phyloP scores from a whole-genome alignment of 2,329 filamentous ascomycete genomes.

The Dryadomyces quercus-mongolicae region DNA sequence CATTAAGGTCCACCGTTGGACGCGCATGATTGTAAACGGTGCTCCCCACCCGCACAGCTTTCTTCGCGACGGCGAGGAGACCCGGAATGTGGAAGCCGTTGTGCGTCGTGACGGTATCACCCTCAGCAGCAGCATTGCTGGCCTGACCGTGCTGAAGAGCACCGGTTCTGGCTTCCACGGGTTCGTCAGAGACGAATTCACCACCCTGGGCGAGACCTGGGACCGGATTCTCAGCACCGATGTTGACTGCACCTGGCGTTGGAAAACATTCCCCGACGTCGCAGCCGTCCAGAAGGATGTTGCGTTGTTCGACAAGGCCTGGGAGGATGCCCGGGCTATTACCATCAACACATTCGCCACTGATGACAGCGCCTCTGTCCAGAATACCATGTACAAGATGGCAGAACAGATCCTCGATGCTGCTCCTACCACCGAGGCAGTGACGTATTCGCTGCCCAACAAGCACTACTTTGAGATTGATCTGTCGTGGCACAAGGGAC shows the following conservation, averaged over 20 bases:
- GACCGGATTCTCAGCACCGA: conserved; percentile 93
- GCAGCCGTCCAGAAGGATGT: conserved; percentile 53
- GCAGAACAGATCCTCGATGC: conserved; percentile 69
- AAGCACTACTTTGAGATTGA: conserved; percentile 99
- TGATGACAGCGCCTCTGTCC: conserved; percentile 85
- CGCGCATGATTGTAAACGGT: conserved; percentile 75
- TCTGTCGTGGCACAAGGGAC: conserved; percentile 88
- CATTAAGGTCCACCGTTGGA: conserved; percentile 81
- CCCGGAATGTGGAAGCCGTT: conserved; percentile 65
- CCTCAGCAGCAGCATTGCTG: conserved; percentile 66
- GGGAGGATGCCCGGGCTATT: conserved; percentile 63
- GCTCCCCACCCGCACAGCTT: conserved; percentile 93
- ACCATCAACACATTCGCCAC: conserved; percentile 87
- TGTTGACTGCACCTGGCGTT: conserved; percentile 77
- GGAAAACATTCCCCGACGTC: conserved; percentile 58
- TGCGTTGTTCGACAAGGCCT: conserved; percentile 66
- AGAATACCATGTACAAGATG: conserved; percentile 99
- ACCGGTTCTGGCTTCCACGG: conserved; percentile 94
- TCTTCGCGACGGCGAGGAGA: conserved; percentile 79
- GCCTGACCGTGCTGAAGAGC: conserved; percentile 85
- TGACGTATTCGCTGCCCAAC: conserved; percentile 82
- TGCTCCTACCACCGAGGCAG: conserved; percentile 57
- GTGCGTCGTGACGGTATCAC: conserved; percentile 60
- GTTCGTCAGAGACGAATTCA: conserved; percentile 88
- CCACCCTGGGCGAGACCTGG: conserved; percentile 79